Base-by-base conservation (phyloP, 73 alveolate genomes). In the Paramecium octaurelia region DNA sequence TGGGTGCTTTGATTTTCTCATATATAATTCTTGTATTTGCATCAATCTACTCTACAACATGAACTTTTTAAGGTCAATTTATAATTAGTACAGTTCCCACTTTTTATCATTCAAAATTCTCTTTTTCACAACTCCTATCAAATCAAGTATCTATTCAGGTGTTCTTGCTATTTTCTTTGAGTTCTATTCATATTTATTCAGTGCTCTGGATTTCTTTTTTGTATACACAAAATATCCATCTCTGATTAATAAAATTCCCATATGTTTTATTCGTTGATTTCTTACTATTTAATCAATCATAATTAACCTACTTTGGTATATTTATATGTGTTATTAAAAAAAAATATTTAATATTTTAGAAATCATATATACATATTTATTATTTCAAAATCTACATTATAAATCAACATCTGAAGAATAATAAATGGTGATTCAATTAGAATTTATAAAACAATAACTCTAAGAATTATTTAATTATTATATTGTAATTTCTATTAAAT, bases 161-260 rank as follows among this genome's bases (percentile, higher is more conserved):
- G 46, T 80, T 23, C 57, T 23, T 21, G 91, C 91, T 14, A 80
- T 80, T 18, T 80, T 42, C 77, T 80, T 46, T 80, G 46, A 0
- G 91, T 80, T 20, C 91, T 80, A 80, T 80, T 80, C 43, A 80
- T 80, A 3, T 23, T 24, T 9, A 80, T 80, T 46, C 91, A 76
- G 46, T 80, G 43, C 21, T 80, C 91, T 80, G 91, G 91, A 80
- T 80, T 80, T 80, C 43, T 34, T 80, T 43, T 80, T 80, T n/a
- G 91, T 80, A 44, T 80, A 80, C 1, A 80, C 91, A 24, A 44
- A 23, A 48, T 80, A 80, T 40, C 91, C 91, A 21, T 80, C 91
- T 27, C 44, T 80, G 6, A 44, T 80, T 10, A 40, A 24, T 38
- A 80, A 1, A 80, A 48, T 40, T 80, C 91, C 91, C 91, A 80